Percentiles rank a stretch among this genome's conserved stretches.
These are phyloP conservation scores for Stagonosporopsis chrysanthemi DNA, from an alignment of 2,329 filamentous ascomycete species.

Conservation along the genomic window DNA sequence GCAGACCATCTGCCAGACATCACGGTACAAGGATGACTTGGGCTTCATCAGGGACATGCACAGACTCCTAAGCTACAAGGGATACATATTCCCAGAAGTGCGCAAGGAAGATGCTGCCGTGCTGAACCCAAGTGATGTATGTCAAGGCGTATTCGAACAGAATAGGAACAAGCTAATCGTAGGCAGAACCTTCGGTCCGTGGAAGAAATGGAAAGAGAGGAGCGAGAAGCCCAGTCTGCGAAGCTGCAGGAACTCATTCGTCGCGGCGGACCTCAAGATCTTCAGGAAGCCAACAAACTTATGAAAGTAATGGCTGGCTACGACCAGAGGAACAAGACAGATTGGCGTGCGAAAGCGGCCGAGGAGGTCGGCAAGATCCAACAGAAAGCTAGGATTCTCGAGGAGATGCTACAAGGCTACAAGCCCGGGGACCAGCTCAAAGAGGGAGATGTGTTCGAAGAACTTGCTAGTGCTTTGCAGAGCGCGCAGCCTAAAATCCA, in stretches of 20 bases:
- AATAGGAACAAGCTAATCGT: conserved; percentile 25
- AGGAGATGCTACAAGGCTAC: conserved; percentile 90
- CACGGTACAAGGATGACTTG: conserved; percentile 94
- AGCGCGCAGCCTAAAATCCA: conserved; percentile 98
- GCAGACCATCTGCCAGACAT: conserved; percentile 97
- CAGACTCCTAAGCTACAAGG: conserved; percentile 91
- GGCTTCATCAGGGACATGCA: conserved; percentile 99
- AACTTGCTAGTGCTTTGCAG: conserved; percentile 86
- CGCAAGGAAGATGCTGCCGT: conserved; percentile 94
- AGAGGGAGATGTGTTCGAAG: conserved; percentile 75
- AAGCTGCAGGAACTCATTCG: conserved; percentile 97
- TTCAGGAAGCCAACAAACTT: conserved; percentile 94
- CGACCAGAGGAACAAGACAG: conserved; percentile 93
- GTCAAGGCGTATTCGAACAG: conserved; percentile 46
- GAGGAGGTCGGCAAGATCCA: conserved; percentile 95
- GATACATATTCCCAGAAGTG: conserved; percentile 93
- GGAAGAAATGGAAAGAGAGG: conserved; percentile 98
- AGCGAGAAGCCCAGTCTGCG: conserved; percentile 92
- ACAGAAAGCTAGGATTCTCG: conserved; percentile 89
- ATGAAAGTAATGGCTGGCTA: conserved; percentile 99
- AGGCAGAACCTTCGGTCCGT: conserved; percentile 88
- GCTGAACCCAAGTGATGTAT: conserved; percentile 92
- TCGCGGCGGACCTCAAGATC: conserved; percentile 85
- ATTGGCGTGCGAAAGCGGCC: conserved; percentile 96
- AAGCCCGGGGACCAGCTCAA: conserved; percentile 80